These are phyloP conservation scores for Gentiana straminea DNA, from an alignment of 257 asterid species.

Conservation along the genomic window DNA sequence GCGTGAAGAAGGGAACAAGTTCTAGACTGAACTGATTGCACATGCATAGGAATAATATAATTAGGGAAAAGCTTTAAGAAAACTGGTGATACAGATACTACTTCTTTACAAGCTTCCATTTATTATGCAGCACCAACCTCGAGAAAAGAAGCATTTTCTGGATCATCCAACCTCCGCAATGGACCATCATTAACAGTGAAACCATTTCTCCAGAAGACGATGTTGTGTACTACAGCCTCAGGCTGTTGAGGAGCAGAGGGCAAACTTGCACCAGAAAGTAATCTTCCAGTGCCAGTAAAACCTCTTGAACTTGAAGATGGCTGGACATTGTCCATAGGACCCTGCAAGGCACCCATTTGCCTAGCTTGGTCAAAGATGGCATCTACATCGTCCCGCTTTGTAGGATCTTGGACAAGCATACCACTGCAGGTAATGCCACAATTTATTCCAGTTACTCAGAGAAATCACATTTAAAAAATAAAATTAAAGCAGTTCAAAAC, in stretches of 20 bases:
- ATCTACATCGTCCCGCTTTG: conserved; percentile 39
- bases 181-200: conserved; percentile 91
- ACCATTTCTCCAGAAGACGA: conserved; percentile 97
- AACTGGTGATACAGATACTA: too few relatives aligned
- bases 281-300: conserved; percentile 80
- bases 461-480: conserved; percentile 2
- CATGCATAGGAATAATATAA: too few relatives aligned
- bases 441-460: conserved; percentile 7
- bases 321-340: conserved; percentile 42
- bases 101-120: too few relatives aligned
- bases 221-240: conserved; percentile 62
- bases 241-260: conserved; percentile 63
- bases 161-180: conserved; percentile 89
- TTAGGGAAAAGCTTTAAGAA: too few relatives aligned
- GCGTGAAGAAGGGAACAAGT: too few relatives aligned
- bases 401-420: conserved; percentile 56
- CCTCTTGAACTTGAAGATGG: conserved; percentile 74
- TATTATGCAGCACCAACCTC: conserved; percentile 38
- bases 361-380: conserved; percentile 40
- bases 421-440: conserved; percentile 45
- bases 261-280: conserved; percentile 59
- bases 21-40: too few relatives aligned
- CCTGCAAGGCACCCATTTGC: conserved; percentile 65
- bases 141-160: conserved; percentile 68
- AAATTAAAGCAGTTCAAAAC: background rate